A percentile compares a stretch with the other conserved stretches of the same genome.
Evolutionary conservation across 257 asterid genomes (phyloP).

Genomic region (Ballota nigra): DNA sequence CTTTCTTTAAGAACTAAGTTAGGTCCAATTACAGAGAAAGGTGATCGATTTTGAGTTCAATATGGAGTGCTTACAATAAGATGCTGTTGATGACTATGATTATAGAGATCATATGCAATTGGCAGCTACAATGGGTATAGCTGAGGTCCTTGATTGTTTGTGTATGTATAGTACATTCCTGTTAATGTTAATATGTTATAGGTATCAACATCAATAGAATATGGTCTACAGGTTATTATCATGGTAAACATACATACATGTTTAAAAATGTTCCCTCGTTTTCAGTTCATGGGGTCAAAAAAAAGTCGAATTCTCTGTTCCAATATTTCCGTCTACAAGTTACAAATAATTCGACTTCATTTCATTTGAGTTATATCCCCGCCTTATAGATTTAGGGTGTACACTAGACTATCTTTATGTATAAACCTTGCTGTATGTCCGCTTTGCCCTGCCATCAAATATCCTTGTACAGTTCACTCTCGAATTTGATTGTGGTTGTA

Average conservation of each 20-base stretch:
- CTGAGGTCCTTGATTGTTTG: background rate
- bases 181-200: background rate
- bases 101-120: conserved; percentile 1
- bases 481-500: background rate
- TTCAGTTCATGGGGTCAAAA: background rate
- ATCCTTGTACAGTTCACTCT: background rate
- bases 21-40: background rate
- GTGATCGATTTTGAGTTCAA: background rate
- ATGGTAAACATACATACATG: background rate
- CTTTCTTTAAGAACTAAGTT: background rate
- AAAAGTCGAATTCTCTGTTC: background rate
- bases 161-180: too few species aligned
- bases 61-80: background rate
- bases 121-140: background rate
- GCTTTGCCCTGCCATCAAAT: background rate
- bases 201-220: background rate
- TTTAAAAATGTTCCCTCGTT: background rate
- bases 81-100: background rate
- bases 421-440: background rate
- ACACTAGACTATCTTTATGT: background rate
- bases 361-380: background rate
- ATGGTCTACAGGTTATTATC: background rate
- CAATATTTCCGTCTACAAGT: background rate
- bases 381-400: background rate
- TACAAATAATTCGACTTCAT: background rate